Conservation (phyloP, 2,329 filamentous ascomycete genomes). For the Ascochyta lentis region DNA sequence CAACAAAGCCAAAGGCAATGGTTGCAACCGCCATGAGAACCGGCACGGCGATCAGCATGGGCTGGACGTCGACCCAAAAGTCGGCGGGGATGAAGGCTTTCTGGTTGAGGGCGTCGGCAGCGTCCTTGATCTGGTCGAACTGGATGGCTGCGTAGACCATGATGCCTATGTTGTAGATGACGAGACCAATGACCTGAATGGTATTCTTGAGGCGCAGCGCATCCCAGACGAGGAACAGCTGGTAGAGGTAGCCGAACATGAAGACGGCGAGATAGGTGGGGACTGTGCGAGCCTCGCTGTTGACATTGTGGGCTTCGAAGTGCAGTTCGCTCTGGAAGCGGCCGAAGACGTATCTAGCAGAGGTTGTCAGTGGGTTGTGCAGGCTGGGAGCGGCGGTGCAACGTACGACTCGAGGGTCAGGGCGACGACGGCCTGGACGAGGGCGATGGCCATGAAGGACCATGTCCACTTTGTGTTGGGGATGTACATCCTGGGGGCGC, state of each 20-base stretch:
- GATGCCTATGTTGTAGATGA: constrained; percentile 88
- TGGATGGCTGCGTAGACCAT: constrained; percentile 93
- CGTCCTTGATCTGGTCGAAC: constrained; percentile 84
- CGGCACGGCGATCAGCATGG: constrained; percentile 85
- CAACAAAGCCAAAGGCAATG: constrained; percentile 73
- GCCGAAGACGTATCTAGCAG: constrained; percentile 81
- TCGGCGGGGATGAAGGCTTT: constrained; percentile 55
- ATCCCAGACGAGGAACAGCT: constrained; percentile 89
- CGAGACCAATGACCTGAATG: constrained; percentile 96
- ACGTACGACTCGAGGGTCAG: constrained; percentile 86
- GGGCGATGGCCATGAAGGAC: constrained; percentile 76
- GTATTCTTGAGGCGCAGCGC: constrained; percentile 95
- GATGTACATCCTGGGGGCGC: constrained; percentile 67
- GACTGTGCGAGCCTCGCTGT: constrained; percentile 68
- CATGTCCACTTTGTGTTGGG: constrained; percentile 89
- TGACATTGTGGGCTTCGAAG: constrained; percentile 48
- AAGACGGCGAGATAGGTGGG: constrained; percentile 95
- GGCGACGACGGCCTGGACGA: constrained; percentile 79
- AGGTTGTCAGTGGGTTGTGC: constrained; percentile 17
- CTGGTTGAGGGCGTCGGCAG: constrained; percentile 63
- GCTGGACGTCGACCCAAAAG: constrained; percentile 74
- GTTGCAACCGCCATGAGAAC: constrained; percentile 80
- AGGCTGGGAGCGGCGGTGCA: neutral
- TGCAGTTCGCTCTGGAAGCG: constrained; percentile 73
- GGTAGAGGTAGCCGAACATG: constrained; percentile 96